Base-by-base conservation (phyloP, 495 filamentous ascomycete species). In the Viridothelium virens region DNA sequence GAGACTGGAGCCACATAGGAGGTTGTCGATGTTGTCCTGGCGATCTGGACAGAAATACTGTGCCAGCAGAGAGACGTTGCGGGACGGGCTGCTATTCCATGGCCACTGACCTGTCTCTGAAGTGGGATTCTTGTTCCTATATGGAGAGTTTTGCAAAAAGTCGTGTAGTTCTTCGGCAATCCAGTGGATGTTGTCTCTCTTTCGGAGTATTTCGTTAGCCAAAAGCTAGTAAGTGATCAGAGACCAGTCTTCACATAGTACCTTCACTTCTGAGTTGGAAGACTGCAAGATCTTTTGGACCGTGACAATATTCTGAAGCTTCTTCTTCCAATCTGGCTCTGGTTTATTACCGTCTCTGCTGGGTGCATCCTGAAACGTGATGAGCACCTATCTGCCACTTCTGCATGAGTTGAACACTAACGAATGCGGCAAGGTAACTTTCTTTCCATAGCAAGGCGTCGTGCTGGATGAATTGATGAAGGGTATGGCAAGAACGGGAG, bases 401-500 rank as follows among this genome's bases (percentile, higher is more conserved):
- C 25, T 25, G 25, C 25, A 25, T 1, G 25, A 25, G 25, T 25
- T 25, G 25, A 25, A 25, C 9, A 31, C 70, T 69, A 72, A 83
- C 83, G 63, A 82, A 75, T 31, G 73, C 66, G 25, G 73, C 73
- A 18, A 82, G 74, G 70, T 86, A 88, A 10, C 85, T 70, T 11
- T 78, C 75, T 67, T 80, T 83, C 66, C 78, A 84, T 16, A 89
- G 74, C 9, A 79, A 67, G 3, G 69, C 48, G 72, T 89, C 86
- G 37, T 74, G 77, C 25, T 73, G 75, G 61, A 87, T 72, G 67
- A 80, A 80, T 64, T 72, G 66, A 63, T 82, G 70, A 37, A 87
- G 73, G 25, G 48, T 68, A 64, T 76, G 81, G 69, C 82, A 86
- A 61, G 78, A 79, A 63, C 63, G 71, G 44, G 78, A 71, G 18